Percentiles rank a stretch among this genome's conserved stretches.
These are phyloP conservation scores for Hebeloma cylindrosporum DNA, from an alignment of 768 basidiomycete species.

Conservation along the genomic window DNA sequence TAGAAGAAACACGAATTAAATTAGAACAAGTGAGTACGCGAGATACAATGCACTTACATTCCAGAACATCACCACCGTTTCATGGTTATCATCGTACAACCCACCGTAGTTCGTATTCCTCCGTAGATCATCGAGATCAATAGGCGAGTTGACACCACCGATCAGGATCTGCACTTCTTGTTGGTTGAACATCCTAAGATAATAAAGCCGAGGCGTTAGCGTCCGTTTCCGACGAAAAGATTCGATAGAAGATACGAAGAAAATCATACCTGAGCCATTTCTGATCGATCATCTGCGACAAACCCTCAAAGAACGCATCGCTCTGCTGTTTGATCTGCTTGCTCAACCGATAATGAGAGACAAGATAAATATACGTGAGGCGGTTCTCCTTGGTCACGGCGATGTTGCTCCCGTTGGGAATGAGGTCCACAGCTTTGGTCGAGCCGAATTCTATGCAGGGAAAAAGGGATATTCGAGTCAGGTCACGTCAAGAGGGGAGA, in stretches of 20 bases:
- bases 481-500: neutral
- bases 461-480: neutral
- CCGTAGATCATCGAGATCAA: slow-evolving; percentile 82
- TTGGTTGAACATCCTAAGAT: slow-evolving; percentile 90
- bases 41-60: slow-evolving; percentile 43
- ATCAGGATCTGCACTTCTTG: slow-evolving; percentile 91
- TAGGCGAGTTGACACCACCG: slow-evolving; percentile 82
- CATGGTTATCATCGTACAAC: slow-evolving; percentile 65
- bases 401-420: slow-evolving; percentile 19
- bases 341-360: slow-evolving; percentile 86
- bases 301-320: slow-evolving; percentile 86
- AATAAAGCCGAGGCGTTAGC: neutral
- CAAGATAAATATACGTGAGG: slow-evolving; percentile 84
- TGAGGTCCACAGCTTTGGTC: slow-evolving; percentile 19
- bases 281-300: slow-evolving; percentile 88
- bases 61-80: slow-evolving; percentile 83
- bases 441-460: slow-evolving; percentile 17
- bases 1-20: neutral
- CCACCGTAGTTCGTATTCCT: slow-evolving; percentile 82
- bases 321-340: slow-evolving; percentile 86
- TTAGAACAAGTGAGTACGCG: neutral
- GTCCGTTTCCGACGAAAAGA: neutral
- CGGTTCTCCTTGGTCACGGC: slow-evolving; percentile 79
- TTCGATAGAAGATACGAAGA: neutral
- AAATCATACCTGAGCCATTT: slow-evolving; percentile 73